Conservation (phyloP, 345 rosid genomes). For the Camelina laxa region DNA sequence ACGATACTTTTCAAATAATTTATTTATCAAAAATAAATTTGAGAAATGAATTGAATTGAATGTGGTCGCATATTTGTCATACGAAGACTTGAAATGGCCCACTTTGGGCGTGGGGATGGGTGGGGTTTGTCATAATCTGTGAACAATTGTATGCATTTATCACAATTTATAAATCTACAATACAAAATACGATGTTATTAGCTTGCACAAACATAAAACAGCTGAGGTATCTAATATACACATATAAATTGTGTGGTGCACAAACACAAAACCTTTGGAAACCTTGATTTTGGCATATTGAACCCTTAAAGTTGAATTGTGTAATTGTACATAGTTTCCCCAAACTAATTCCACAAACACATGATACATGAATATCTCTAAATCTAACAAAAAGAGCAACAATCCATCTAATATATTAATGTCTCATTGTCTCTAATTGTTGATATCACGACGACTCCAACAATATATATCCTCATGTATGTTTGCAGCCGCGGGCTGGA, state of each 20-base stretch:
- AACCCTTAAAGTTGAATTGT: neutral
- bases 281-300: neutral
- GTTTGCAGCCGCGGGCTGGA: too few species aligned
- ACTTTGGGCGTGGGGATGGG: slow-evolving; percentile 1
- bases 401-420: too few species aligned
- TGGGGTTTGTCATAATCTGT: neutral
- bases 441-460: too few species aligned
- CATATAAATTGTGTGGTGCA: neutral
- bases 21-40: neutral
- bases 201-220: neutral
- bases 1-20: neutral
- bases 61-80: neutral
- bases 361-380: too few species aligned
- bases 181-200: neutral
- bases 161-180: neutral
- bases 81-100: neutral
- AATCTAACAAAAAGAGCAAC: too few species aligned
- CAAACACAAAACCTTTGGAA: neutral
- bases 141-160: neutral
- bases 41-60: neutral
- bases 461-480: too few species aligned
- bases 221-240: neutral
- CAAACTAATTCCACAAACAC: too few species aligned
- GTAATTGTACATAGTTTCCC: too few species aligned
- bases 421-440: too few species aligned